phyloP scores from a whole-genome alignment of 495 filamentous ascomycete species.

The Sordaria brevicollis region DNA sequence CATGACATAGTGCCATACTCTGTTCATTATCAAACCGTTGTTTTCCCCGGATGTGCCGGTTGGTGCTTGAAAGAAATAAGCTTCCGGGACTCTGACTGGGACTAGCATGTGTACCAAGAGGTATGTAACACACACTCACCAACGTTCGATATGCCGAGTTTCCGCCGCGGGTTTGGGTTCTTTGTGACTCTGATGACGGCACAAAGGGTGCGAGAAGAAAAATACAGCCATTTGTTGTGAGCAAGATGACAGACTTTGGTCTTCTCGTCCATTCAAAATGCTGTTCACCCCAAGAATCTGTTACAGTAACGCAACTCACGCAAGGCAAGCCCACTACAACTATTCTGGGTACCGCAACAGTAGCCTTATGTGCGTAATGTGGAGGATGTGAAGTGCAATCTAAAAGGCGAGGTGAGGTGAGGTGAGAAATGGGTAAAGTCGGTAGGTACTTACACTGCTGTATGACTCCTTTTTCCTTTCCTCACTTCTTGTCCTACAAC shows the following conservation, averaged over 20 bases:
- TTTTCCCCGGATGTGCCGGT: background rate
- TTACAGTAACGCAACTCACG: background rate
- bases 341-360: background rate
- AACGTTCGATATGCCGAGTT: background rate
- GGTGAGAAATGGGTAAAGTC: background rate
- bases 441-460: background rate
- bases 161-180: background rate
- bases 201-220: background rate
- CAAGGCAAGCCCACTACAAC: background rate
- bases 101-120: background rate
- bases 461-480: background rate
- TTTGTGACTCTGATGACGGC: background rate
- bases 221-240: background rate
- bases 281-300: no score
- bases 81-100: background rate
- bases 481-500: background rate
- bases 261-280: background rate
- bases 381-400: background rate
- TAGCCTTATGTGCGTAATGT: background rate
- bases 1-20: background rate
- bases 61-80: background rate
- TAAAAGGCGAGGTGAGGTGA: background rate
- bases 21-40: background rate
- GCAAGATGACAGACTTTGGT: background rate
- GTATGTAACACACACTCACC: no score